Conservation (phyloP, 495 filamentous ascomycete genomes). For the Staphylotrichum tortipilum region DNA sequence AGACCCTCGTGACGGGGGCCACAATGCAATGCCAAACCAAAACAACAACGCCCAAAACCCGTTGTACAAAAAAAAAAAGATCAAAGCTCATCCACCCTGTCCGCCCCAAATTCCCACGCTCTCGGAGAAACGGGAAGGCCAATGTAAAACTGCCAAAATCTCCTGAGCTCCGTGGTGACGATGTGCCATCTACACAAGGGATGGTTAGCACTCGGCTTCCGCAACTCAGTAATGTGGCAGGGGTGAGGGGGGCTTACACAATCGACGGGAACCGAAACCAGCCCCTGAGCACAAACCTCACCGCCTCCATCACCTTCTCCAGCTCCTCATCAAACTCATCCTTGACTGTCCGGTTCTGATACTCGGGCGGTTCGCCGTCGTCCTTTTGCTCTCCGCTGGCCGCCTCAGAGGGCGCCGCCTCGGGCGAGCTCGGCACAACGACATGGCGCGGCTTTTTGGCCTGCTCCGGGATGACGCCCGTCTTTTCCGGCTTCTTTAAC, state of each 20-base stretch:
- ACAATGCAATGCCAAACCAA: not conserved
- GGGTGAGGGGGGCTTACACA: constrained; percentile 55
- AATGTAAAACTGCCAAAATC: constrained; percentile 70
- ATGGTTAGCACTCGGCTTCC: constrained; percentile 14
- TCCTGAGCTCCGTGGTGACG: constrained; percentile 45
- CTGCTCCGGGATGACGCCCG: constrained; percentile 27
- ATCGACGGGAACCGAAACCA: constrained; percentile 63
- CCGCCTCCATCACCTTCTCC: constrained; percentile 49
- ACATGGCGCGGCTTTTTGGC: constrained; percentile 39
- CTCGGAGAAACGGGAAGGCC: constrained; percentile 64
- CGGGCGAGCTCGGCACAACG: constrained; percentile 22
- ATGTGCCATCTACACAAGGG: constrained; percentile 50
- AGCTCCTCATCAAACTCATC: constrained; percentile 60
- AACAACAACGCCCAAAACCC: not conserved
- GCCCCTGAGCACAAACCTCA: constrained; percentile 54
- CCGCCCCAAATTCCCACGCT: constrained; percentile 53
- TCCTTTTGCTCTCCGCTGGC: constrained; percentile 27
- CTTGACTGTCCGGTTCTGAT: constrained; percentile 30
- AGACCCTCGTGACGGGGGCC: not conserved
- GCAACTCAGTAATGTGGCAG: not conserved
- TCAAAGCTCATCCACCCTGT: constrained; percentile 46
- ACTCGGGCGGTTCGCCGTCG: constrained; percentile 28
- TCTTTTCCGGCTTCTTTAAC: constrained; percentile 16
- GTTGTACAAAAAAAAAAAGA: not conserved
- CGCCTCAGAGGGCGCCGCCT: constrained; percentile 7